These are phyloP conservation scores for Thelephora ganbajun DNA, from an alignment of 768 basidiomycete genomes.

Conservation along the genomic window DNA sequence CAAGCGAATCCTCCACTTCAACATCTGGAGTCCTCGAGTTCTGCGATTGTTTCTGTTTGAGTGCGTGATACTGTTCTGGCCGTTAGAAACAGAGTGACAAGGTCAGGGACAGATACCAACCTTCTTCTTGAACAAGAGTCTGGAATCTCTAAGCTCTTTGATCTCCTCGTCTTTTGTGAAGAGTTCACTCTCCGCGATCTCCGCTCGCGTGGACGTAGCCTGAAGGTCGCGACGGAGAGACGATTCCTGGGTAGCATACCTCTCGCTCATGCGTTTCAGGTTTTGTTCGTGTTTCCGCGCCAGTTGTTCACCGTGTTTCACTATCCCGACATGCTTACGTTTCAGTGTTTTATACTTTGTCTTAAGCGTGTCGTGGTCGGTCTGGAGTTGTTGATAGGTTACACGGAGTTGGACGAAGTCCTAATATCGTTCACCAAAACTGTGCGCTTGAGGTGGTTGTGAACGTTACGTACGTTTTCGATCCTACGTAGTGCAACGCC, in stretches of 20 bases:
- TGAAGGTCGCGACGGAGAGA: background rate
- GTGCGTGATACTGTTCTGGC: background rate
- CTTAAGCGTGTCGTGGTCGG: background rate
- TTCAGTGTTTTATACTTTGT: background rate
- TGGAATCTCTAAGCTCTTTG: background rate
- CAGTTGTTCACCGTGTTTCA: background rate
- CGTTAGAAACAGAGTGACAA: background rate
- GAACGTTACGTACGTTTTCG: background rate
- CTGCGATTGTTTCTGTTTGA: background rate
- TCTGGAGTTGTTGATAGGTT: background rate
- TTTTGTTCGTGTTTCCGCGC: background rate
- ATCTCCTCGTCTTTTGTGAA: background rate
- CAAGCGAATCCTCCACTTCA: background rate
- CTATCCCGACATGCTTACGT: background rate
- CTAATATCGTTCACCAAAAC: background rate
- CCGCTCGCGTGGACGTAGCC: background rate
- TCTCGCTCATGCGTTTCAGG: background rate
- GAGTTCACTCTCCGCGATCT: background rate
- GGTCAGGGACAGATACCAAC: background rate
- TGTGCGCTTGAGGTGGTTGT: background rate
- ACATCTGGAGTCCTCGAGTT: background rate
- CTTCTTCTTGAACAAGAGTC: background rate
- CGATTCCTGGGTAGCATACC: background rate
- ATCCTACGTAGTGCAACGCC: background rate
- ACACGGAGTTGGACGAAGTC: background rate